Conservation (phyloP, 129 eudicot genomes). For the sunflower (Helianthus annuus) region HanXRQr2.0-SUNRISE NC_035438.2:77579761-77580260, state of each 20-base stretch:
- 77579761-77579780: slow-evolving; percentile 51
- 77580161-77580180: slow-evolving; percentile 45
- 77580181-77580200: slow-evolving; percentile 33
- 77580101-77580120: slow-evolving; percentile 30
- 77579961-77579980: slow-evolving; percentile 70
- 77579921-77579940: slow-evolving; percentile 49
- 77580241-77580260: slow-evolving; percentile 48
- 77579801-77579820: slow-evolving; percentile 36
- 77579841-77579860: slow-evolving; percentile 30
- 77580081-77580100: slow-evolving; percentile 39
- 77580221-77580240: slow-evolving; percentile 42
- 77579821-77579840: slow-evolving; percentile 27
- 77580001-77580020: slow-evolving; percentile 35
- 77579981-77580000: slow-evolving; percentile 35
- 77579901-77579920: slow-evolving; percentile 40
- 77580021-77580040: slow-evolving; percentile 33
- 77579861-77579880: slow-evolving; percentile 28
- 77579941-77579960: slow-evolving; percentile 73
- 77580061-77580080: slow-evolving; percentile 4
- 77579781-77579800: slow-evolving; percentile 33
- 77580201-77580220: slow-evolving; percentile 35
- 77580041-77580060: background rate
- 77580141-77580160: slow-evolving; percentile 24
- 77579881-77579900: slow-evolving; percentile 16
- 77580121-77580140: slow-evolving; percentile 6